These are phyloP conservation scores for Fusarium hainanense DNA, from an alignment of 2,329 filamentous ascomycete genomes.

Conservation along the genomic window DNA sequence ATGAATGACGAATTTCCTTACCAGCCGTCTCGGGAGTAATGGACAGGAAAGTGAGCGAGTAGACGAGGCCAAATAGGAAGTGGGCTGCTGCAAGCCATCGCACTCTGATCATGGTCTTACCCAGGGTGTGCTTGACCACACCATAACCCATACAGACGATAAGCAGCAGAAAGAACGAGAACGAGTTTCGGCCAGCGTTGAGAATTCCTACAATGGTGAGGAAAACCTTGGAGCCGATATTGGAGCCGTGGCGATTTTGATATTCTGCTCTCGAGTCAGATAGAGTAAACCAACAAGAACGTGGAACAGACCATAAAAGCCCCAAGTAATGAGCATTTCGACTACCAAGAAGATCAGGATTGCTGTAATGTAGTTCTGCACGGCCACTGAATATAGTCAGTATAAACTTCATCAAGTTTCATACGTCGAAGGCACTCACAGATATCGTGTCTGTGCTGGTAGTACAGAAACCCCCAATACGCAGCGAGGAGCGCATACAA, in stretches of 20 bases:
- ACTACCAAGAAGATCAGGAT: constrained; percentile 94
- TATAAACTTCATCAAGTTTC: not conserved
- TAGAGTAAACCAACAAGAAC: not conserved
- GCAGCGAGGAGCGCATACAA: constrained; percentile 88
- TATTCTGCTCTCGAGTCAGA: constrained; percentile 72
- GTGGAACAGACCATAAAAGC: constrained; percentile 80
- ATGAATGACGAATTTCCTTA: constrained; percentile 50
- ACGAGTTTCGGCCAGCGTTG: constrained; percentile 94
- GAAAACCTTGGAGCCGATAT: constrained; percentile 82
- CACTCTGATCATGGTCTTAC: constrained; percentile 93
- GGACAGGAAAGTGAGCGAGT: constrained; percentile 88
- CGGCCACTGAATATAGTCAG: constrained; percentile 71
- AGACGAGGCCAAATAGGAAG: constrained; percentile 94
- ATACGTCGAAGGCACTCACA: constrained; percentile 59
- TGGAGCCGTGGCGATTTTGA: constrained; percentile 89
- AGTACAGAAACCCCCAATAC: constrained; percentile 94
- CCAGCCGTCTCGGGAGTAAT: constrained; percentile 88
- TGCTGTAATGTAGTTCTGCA: constrained; percentile 99
- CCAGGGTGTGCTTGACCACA: constrained; percentile 92
- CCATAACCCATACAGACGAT: constrained; percentile 99
- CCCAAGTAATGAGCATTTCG: constrained; percentile 99
- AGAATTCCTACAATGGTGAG: constrained; percentile 92
- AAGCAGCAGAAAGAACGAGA: constrained; percentile 96
- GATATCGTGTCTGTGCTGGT: constrained; percentile 93
- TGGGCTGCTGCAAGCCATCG: constrained; percentile 91